Conservation (phyloP, 2,329 filamentous ascomycete species). For the Botrytis squamosa region DNA sequence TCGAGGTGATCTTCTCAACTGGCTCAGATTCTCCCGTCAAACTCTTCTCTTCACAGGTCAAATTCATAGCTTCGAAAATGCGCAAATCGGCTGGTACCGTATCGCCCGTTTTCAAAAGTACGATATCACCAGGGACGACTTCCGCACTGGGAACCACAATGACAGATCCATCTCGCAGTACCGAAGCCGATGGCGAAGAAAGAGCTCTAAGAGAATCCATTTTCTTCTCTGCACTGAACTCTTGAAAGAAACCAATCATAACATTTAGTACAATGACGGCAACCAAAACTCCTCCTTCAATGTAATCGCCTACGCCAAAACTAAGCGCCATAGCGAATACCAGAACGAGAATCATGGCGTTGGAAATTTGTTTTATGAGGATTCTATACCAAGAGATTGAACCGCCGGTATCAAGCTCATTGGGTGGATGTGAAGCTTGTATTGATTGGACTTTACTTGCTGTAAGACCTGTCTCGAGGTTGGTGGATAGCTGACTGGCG, state of each 20-base stretch:
- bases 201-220: constrained; percentile 52
- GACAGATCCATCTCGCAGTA: constrained; percentile 50
- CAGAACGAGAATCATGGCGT: constrained; percentile 67
- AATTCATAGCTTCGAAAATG: constrained; percentile 55
- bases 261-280: constrained; percentile 59
- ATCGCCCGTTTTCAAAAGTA: constrained; percentile 88
- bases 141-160: constrained; percentile 53
- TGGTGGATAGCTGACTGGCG: constrained; percentile 58
- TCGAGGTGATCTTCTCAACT: constrained; percentile 63
- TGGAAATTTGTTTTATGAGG: constrained; percentile 63
- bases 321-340: constrained; percentile 58
- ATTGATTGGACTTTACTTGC: constrained; percentile 58
- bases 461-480: constrained; percentile 66
- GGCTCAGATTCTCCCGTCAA: constrained; percentile 96
- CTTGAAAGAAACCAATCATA: constrained; percentile 56
- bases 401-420: constrained; percentile 45
- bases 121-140: constrained; percentile 74
- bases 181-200: constrained; percentile 50
- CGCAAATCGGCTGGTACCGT: constrained; percentile 89
- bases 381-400: constrained; percentile 69
- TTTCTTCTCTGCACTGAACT: constrained; percentile 53
- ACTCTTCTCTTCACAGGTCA: constrained; percentile 85
- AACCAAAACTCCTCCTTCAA: constrained; percentile 59
- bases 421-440: constrained; percentile 55
- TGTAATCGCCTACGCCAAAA: constrained; percentile 58